Conservation (phyloP, 1,284 basidiomycete species). For the Rhodofomes roseus region DNA sequence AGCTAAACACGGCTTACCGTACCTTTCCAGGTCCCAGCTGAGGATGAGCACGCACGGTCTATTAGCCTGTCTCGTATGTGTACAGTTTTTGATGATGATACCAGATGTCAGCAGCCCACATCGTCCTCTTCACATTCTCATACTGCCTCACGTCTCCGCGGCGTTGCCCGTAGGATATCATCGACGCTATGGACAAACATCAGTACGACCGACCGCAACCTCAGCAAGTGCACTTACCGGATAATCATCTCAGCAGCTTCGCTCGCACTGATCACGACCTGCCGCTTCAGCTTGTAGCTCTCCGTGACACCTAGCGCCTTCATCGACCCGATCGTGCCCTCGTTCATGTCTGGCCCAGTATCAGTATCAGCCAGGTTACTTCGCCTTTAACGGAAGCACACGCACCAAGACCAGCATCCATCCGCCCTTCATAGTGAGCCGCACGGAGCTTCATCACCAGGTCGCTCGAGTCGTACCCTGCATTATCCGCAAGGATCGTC, state of each 20-base stretch:
- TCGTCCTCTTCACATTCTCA: constrained; percentile 6
- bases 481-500: constrained; percentile 96
- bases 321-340: constrained; percentile 88
- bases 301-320: constrained; percentile 86
- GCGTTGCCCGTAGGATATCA: constrained; percentile 24
- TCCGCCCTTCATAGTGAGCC: constrained; percentile 89
- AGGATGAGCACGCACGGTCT: background rate
- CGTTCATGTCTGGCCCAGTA: constrained; percentile 74
- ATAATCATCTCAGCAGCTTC: constrained; percentile 99
- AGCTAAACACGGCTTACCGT: no score
- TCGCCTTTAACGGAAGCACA: constrained; percentile 10
- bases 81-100: background rate
- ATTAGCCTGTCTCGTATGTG: background rate
- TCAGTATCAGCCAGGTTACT: background rate
- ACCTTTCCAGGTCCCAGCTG: no score
- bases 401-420: constrained; percentile 83
- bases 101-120: background rate
- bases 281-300: constrained; percentile 95
- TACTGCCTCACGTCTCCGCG: constrained; percentile 24
- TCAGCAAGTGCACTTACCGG: no score
- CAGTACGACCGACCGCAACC: background rate
- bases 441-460: constrained; percentile 88
- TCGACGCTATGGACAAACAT: constrained; percentile 16
- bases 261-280: constrained; percentile 91
- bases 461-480: constrained; percentile 96